A percentile compares a stretch with the other conserved stretches of the same genome.
These are phyloP conservation scores for Candida tammaniensis DNA, from an alignment of 805 yeast genomes.

Conservation along the genomic window DNA sequence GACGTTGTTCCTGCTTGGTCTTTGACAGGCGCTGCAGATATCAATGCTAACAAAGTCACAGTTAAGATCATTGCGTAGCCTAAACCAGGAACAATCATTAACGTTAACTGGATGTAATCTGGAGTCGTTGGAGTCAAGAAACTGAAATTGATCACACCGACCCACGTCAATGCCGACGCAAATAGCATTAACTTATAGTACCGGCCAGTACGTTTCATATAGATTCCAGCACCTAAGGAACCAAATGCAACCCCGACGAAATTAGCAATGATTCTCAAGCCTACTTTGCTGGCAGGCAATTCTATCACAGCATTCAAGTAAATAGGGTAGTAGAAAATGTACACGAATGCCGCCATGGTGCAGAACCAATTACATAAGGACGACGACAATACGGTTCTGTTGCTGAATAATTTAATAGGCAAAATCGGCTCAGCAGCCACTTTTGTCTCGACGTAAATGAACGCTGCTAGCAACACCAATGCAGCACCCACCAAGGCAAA, in stretches of 20 bases:
- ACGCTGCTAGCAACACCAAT: constrained; percentile 31
- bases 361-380: constrained; percentile 68
- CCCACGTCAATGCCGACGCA: constrained; percentile 40
- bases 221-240: constrained; percentile 13
- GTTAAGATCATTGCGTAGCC: constrained; percentile 70
- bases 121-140: constrained; percentile 19
- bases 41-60: constrained; percentile 67
- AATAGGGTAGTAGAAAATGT: constrained; percentile 69
- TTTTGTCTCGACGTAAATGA: constrained; percentile 50
- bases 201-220: constrained; percentile 49
- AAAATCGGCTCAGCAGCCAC: constrained; percentile 63
- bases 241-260: constrained; percentile 62
- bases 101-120: constrained; percentile 17
- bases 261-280: constrained; percentile 59
- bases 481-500: constrained; percentile 21
- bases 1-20: constrained; percentile 86
- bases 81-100: constrained; percentile 55
- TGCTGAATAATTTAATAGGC: constrained; percentile 56
- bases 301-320: constrained; percentile 55
- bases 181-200: constrained; percentile 49
- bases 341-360: constrained; percentile 65
- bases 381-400: constrained; percentile 61
- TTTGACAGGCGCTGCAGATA: constrained; percentile 66
- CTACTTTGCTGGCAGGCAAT: constrained; percentile 54
- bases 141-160: constrained; percentile 45